phyloP scores from a whole-genome alignment of 371 early-diverging fungal species.

The Coemansia sp. region DNA sequence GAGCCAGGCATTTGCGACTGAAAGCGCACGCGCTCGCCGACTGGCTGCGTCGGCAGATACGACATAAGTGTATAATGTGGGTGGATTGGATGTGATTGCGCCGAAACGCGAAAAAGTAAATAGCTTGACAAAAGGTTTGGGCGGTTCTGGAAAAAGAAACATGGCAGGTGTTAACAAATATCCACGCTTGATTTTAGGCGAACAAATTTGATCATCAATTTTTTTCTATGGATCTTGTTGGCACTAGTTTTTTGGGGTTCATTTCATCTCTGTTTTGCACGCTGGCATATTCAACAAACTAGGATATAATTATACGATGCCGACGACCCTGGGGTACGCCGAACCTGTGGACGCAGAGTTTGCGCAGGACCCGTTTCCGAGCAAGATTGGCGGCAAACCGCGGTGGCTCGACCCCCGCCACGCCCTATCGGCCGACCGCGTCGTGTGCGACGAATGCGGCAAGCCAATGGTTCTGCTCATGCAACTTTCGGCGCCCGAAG shows the following conservation, averaged over 20 bases:
- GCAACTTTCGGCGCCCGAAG: conserved; percentile 94
- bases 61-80: background rate
- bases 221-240: background rate
- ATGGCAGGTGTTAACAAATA: too few species aligned
- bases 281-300: background rate
- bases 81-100: background rate
- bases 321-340: conserved; percentile 72
- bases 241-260: background rate
- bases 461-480: conserved; percentile 78
- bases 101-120: background rate
- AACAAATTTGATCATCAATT: background rate
- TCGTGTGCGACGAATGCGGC: conserved; percentile 75
- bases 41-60: conserved; percentile 25
- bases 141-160: too few species aligned
- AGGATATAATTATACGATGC: background rate
- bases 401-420: conserved; percentile 80
- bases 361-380: conserved; percentile 69
- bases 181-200: background rate
- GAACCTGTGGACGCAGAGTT: conserved; percentile 65
- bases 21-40: conserved; percentile 39
- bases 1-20: conserved; percentile 14
- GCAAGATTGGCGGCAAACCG: conserved; percentile 87
- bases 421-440: conserved; percentile 61
- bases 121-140: background rate
- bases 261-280: too few species aligned